Base-by-base conservation (phyloP, 1,139 yeast species). In the Protomyces inundatus region DNA sequence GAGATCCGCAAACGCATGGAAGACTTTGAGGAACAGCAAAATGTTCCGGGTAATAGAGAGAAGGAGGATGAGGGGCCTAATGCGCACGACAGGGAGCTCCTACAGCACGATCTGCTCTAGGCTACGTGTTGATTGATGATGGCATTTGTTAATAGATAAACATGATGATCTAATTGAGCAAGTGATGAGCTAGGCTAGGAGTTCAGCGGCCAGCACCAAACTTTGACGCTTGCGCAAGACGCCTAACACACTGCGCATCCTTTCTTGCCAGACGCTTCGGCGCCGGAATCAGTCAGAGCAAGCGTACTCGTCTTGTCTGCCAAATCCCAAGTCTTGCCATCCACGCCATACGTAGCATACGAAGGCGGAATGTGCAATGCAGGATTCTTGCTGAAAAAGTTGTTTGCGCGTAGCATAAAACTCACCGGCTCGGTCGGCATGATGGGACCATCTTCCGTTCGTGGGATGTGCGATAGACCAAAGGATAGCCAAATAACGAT, bases 401-500 rank as follows among this genome's bases (percentile, higher is more conserved):
- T 85, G 74, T 93, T 81, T 70, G 95, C 95, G 75, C 93, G 82
- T 74, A 87, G 78, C 78, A 85, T 79, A 70, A 88, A 79, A 67
- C 86, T 84, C 71, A 86, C 84, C 71, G 88, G 86, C 77, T 87
- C 95, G 50, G 90, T 86, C 59, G 95, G 95, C 95, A 87, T 87
- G 69, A 88, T 83, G 67, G 95, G 93, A 85, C 87, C 88, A 76
- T 87, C 95, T 78, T 87, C 95, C 67, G 95, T 93, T 10, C 91
- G 85, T 67, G 95, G 95, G 82, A 87, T 85, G 73, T 87, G 95
- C 53, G 93, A 85, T 69, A 87, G 82, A 72, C 95, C 95, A 73
- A 87, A 87, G 45, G 91, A 87, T 75, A 87, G 93, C 84, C 85
- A 88, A 71, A 85, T 77, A 60, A 87, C 80, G 68, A 87, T 81